Evolutionary conservation across 768 basidiomycete species (phyloP).

Genomic region (Boletus reticulatus): DNA sequence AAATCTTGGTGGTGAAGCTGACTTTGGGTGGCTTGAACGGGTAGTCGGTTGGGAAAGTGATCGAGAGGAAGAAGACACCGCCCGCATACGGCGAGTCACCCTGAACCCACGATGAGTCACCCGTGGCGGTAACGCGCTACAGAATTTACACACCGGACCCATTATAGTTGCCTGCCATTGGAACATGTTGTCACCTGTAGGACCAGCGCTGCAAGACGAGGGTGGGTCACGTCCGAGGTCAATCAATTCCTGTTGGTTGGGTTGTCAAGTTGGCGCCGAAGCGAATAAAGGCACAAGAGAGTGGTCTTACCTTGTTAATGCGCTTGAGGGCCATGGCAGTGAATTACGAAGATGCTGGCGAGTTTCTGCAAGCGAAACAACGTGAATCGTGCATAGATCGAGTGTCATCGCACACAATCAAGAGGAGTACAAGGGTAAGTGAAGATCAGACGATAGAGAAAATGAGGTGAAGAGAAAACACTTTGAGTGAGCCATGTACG

Average conservation of each 20-base stretch:
- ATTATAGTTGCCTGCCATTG: conserved; percentile 99
- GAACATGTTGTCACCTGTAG: conserved; percentile 97
- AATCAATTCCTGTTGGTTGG: conserved; percentile 77
- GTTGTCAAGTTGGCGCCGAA: conserved; percentile 12
- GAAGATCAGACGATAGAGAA: neutral
- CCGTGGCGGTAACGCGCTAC: conserved; percentile 1
- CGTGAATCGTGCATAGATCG: conserved; percentile 29
- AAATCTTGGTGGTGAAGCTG: conserved; percentile 99
- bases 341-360: conserved; percentile 7
- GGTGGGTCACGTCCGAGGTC: conserved; percentile 99
- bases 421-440: conserved; percentile 7
- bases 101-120: conserved; percentile 43
- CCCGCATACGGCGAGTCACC: conserved; percentile 98
- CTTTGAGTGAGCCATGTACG: neutral
- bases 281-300: neutral
- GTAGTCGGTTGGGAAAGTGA: conserved; percentile 95
- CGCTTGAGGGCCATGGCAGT: conserved; percentile 90
- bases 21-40: conserved; percentile 99
- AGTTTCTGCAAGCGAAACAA: conserved; percentile 13
- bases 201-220: conserved; percentile 98
- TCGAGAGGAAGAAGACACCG: conserved; percentile 98
- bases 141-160: conserved; percentile 77
- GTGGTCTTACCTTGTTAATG: conserved; percentile 87
- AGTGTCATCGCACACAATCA: conserved; percentile 40
- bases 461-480: neutral